A percentile compares a stretch with the other conserved stretches of the same genome.
phyloP scores from a whole-genome alignment of 1,284 basidiomycete species.

The Cutaneotrichosporon mucoides region DNA sequence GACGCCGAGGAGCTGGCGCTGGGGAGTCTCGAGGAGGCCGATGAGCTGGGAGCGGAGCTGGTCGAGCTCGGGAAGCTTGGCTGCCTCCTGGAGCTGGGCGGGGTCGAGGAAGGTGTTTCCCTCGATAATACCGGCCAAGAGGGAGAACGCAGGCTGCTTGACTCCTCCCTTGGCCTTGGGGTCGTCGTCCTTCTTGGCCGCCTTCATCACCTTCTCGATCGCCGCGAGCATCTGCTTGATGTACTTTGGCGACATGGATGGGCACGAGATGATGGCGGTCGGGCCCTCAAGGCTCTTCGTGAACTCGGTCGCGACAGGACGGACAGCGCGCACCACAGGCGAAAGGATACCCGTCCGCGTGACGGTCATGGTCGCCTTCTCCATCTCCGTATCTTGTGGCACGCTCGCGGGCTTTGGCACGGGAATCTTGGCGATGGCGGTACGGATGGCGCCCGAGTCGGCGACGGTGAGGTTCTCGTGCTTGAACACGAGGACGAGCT shows the following conservation, averaged over 20 bases:
- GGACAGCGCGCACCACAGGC: slow-evolving; percentile 19
- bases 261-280: slow-evolving; percentile 44
- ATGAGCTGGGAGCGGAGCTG: slow-evolving; percentile 47
- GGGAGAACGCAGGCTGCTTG: slow-evolving; percentile 37
- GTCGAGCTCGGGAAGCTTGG: slow-evolving; percentile 47
- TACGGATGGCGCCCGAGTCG: slow-evolving; percentile 40
- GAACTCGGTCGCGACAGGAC: slow-evolving; percentile 15
- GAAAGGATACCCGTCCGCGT: slow-evolving; percentile 46
- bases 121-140: slow-evolving; percentile 49
- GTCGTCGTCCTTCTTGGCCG: slow-evolving; percentile 25
- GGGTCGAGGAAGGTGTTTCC: slow-evolving; percentile 27
- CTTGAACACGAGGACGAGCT: slow-evolving; percentile 49
- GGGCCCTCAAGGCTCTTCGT: background rate
- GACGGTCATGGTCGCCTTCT: slow-evolving; percentile 36
- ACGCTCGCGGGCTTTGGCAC: slow-evolving; percentile 18
- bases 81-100: slow-evolving; percentile 29
- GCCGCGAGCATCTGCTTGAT: slow-evolving; percentile 40
- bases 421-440: slow-evolving; percentile 37
- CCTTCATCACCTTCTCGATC: slow-evolving; percentile 35
- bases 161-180: slow-evolving; percentile 16
- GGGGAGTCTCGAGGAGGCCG: slow-evolving; percentile 45
- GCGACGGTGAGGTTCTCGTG: slow-evolving; percentile 46
- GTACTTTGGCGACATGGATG: slow-evolving; percentile 46
- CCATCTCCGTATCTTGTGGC: background rate
- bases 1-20: slow-evolving; percentile 40